A percentile compares a stretch with the other conserved stretches of the same genome.
Conservation (phyloP, 495 filamentous ascomycete genomes). For the Penicillium taxi region DNA sequence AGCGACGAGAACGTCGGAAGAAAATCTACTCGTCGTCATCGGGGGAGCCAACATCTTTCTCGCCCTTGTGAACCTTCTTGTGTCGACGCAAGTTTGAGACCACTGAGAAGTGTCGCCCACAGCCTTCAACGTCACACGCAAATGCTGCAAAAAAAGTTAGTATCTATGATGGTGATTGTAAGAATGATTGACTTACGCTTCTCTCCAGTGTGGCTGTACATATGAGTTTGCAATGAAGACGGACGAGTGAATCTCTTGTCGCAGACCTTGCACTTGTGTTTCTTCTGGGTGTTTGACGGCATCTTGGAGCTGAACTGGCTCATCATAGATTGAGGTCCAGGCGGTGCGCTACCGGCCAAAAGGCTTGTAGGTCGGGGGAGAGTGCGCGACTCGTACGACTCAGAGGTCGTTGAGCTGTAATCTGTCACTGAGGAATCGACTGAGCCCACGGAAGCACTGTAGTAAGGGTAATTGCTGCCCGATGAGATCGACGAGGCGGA, state of each 20-base stretch:
- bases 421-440: conserved; percentile 89
- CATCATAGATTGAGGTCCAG: conserved; percentile 96
- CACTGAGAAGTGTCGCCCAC: conserved; percentile 93
- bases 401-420: conserved; percentile 78
- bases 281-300: conserved; percentile 93
- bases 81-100: conserved; percentile 94
- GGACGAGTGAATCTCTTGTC: conserved; percentile 97
- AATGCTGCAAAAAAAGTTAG: conserved; percentile 57
- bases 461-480: conserved; percentile 60
- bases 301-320: conserved; percentile 97
- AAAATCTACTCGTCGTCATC: conserved; percentile 40
- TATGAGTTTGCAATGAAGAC: conserved; percentile 94
- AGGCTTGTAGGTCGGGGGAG: conserved; percentile 71
- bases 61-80: conserved; percentile 92
- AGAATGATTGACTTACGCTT: conserved; percentile 89
- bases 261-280: conserved; percentile 99
- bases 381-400: conserved; percentile 82
- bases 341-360: conserved; percentile 57
- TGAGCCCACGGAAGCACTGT: conserved; percentile 69
- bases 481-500: conserved; percentile 94
- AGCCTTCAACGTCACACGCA: conserved; percentile 88
- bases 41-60: conserved; percentile 43
- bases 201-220: conserved; percentile 98
- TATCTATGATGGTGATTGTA: neutral
- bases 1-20: conserved; percentile 7